Evolutionary conservation across 2,329 filamentous ascomycete species (phyloP), one percentile per base, ranked within the genome.

Genomic region (Colletotrichum falcatum): DNA sequence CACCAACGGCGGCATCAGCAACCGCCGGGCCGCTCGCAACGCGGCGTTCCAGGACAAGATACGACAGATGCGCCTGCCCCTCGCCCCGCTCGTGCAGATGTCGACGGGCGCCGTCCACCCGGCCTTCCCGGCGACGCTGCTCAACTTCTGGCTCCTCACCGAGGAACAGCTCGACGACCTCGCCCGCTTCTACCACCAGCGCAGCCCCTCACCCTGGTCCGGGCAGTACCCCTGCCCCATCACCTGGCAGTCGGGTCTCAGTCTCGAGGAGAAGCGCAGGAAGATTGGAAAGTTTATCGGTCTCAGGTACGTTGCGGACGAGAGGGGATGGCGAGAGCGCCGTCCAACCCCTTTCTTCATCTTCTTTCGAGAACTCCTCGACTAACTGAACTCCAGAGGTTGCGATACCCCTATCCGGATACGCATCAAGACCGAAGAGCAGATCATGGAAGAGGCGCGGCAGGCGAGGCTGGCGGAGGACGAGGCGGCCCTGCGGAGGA

Each of bases 271-370:
- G 77, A 94, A 94, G 84, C 85, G 92, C 72, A 83, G 91, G 72
- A 90, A 90, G 80, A 88, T 94, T 77, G 92, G 92, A 55, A 84
- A 88, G 74, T 94, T 94, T 74, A 93, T 94, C 77, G 92, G 92
- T 16, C 82, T 94, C 66, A 82, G 88, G 61, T 91, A 90, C 2
- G 88, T 87, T 75, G 28, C 16, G 26, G 12, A 33, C 28, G 46
- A 51, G n/a, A 28, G 30, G n/a, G 26, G 28, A 33, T 28, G 39
- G 44, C 18, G 86, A 89, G 73, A 16, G 87, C 85, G 39, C 87
- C 49, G 11, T 58, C 14, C 39, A 30, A 16, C n/a, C 55, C 26
- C 33, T 18, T 26, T 73, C 78, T 5, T 35, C 49, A 28, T 44
- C 23, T 72, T 9, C 76, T 35, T 20, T 28, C 8, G 2, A 16